Evolutionary conservation across 2,329 filamentous ascomycete genomes (phyloP), one percentile per base, ranked within the genome.

Genomic region (Metarhizium humberi): DNA sequence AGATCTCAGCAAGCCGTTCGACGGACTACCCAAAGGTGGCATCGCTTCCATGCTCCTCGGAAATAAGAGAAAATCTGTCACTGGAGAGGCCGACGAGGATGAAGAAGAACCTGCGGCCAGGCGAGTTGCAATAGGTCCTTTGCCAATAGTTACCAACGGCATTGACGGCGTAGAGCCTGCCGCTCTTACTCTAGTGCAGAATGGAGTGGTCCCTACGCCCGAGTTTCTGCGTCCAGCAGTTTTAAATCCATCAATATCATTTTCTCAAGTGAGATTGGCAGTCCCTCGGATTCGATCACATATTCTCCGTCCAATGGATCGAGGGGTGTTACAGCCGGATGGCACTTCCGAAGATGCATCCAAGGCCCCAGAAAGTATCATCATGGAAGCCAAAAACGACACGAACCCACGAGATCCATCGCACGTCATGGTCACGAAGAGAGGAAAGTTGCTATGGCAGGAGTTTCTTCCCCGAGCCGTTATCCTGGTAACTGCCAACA

Each of bases 1-100:
- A 8, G 94, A 99, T 69, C 78, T 99, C 2, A 94, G 90, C 16
- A 95, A 94, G 65, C 94, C 94, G 1, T 96, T 92, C 60, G 92
- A 99, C 62, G 92, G 92, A 1, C 77, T 97, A 46, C 94, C 94
- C 0, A 90, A 88, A 67, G 94, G 94, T 29, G 94, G 94, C 3
- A 79, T 99, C 18, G 84, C 89, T 1, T 81, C 90, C 2, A 82
- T 99, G 74, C 75, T 99, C 1, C 80, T 97, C 20, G 94, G 94
- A 0, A 99, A 96, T 68, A 99, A 97, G 73, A 81, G 94, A 30
- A 96, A 94, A 65, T 84, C 87, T 50, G 80, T 84, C 16, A 79
- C 81, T 6, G 72, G 87, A 4, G 89, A 95, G 56, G 85, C 80
- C 1, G 90, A 92, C 36, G 90, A 94, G 18, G 88, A 91, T 1